phyloP scores from a whole-genome alignment of 257 asterid genomes.

The Rehmannia glutinosa region DNA sequence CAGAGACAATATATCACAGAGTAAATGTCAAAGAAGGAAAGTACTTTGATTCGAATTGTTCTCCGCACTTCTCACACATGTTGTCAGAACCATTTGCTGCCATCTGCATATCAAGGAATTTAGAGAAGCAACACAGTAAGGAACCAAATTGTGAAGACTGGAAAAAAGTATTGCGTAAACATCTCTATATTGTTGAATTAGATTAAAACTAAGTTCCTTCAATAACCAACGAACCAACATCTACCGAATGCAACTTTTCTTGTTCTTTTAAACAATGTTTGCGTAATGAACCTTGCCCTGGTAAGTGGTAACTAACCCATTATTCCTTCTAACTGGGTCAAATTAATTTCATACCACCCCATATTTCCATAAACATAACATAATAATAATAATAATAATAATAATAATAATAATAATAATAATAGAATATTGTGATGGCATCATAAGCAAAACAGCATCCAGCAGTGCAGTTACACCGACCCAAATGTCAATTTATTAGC shows the following conservation, averaged over 20 bases:
- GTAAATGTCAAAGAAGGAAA: not conserved
- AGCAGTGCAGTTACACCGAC: not conserved
- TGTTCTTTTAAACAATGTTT: not conserved
- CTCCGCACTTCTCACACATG: slow-evolving; percentile 76
- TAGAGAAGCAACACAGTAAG: not conserved
- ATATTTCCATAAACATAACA: not conserved
- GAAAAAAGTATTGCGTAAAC: not conserved
- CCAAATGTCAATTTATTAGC: not conserved
- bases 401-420: not conserved
- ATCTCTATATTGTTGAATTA: not conserved
- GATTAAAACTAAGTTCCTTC: not conserved
- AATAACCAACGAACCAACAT: not conserved
- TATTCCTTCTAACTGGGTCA: not conserved
- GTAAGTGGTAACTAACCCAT: not conserved
- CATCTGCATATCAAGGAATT: slow-evolving; percentile 35
- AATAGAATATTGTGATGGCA: not conserved
- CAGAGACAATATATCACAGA: not conserved
- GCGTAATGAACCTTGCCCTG: no score
- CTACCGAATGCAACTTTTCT: not conserved
- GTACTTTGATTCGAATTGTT: slow-evolving; percentile 75
- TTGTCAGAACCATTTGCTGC: slow-evolving; percentile 37
- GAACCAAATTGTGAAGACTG: not conserved
- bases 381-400: not conserved
- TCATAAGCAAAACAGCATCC: not conserved
- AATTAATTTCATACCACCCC: not conserved